Conservation (phyloP, 805 yeast genomes). For the Saccharomycopsis fodiens region DNA sequence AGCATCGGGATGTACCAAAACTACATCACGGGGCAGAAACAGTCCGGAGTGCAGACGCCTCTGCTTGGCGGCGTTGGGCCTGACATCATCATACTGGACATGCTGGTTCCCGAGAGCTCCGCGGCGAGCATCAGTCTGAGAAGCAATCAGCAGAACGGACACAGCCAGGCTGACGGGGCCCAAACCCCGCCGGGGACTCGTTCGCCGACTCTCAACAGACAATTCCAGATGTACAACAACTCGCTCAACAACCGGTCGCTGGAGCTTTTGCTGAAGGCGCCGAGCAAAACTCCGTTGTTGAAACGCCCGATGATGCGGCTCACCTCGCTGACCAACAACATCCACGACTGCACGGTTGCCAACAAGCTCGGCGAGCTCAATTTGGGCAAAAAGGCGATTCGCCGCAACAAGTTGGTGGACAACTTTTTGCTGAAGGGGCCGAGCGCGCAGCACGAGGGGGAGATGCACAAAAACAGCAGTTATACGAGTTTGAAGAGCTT, state of each 20-base stretch:
- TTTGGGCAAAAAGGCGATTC: background rate
- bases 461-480: background rate
- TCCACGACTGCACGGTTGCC: constrained; percentile 9
- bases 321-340: constrained; percentile 6
- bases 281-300: background rate
- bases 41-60: background rate
- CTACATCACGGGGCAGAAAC: background rate
- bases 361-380: constrained; percentile 7
- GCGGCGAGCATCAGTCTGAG: background rate
- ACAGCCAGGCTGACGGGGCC: background rate
- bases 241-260: background rate
- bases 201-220: background rate
- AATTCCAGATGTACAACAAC: background rate
- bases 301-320: constrained; percentile 9
- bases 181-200: background rate
- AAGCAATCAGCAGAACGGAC: background rate
- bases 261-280: background rate
- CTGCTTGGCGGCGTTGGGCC: constrained; percentile 11
- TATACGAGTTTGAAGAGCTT: background rate
- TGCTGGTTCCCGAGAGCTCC: background rate
- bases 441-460: background rate
- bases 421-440: background rate
- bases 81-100: constrained; percentile 9
- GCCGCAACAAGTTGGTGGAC: constrained; percentile 2
- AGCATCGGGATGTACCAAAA: background rate